These are phyloP conservation scores for Zymoseptoria ardabiliae DNA, from an alignment of 2,329 filamentous ascomycete genomes.

Conservation along the genomic window DNA sequence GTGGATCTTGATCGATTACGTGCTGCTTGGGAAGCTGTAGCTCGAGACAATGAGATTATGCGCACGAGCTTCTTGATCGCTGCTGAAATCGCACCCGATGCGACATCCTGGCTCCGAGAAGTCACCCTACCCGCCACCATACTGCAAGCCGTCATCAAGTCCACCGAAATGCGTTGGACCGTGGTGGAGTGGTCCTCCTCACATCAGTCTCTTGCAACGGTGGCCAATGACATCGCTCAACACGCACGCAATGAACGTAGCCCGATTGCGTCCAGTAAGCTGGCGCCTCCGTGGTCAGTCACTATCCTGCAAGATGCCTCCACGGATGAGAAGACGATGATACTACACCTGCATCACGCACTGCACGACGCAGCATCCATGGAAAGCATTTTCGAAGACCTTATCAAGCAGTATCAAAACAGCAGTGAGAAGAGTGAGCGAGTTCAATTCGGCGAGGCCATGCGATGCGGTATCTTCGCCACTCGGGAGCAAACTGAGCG, in stretches of 20 bases:
- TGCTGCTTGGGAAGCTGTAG: constrained; percentile 7
- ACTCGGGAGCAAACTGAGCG: neutral
- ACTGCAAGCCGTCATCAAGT: neutral
- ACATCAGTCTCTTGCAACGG: neutral
- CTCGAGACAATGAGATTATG: constrained; percentile 8
- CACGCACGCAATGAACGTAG: neutral
- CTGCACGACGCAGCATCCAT: neutral
- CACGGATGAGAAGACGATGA: neutral
- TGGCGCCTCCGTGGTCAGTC: neutral
- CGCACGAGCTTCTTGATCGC: constrained; percentile 10
- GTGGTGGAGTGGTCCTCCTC: neutral
- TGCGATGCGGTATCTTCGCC: neutral
- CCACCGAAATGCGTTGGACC: neutral
- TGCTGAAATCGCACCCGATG: constrained; percentile 1
- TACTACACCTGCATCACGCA: neutral
- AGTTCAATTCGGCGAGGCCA: neutral
- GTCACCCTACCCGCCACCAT: neutral
- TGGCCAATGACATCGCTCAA: neutral
- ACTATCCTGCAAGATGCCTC: neutral
- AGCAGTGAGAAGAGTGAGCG: neutral
- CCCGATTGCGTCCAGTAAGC: neutral
- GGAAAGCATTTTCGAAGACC: neutral
- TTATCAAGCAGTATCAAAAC: neutral
- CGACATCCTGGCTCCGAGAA: neutral
- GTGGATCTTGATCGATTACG: constrained; percentile 7